These are phyloP conservation scores for Suillus lakei DNA, from an alignment of 768 basidiomycete genomes.

Conservation along the genomic window DNA sequence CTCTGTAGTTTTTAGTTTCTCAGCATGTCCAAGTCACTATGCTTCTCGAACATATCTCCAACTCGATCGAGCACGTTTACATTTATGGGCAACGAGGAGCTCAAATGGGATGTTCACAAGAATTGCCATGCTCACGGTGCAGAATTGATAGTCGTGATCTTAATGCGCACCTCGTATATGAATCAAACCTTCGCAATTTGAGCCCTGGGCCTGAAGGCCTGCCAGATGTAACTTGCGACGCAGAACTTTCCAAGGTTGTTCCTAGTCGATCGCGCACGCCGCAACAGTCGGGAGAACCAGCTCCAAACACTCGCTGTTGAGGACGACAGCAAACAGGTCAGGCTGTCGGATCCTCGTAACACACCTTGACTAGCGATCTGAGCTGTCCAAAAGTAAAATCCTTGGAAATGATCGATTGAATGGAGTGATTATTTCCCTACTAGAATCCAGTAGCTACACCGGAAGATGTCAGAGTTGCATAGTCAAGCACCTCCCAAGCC, in stretches of 20 bases:
- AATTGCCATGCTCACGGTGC: neutral
- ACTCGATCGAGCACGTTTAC: neutral
- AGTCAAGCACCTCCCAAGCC: conserved; percentile 72
- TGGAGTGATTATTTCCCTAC: neutral
- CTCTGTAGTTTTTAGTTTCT: too few species aligned
- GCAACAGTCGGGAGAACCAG: neutral
- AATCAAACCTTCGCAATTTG: neutral
- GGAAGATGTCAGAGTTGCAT: conserved; percentile 63
- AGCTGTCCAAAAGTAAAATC: neutral
- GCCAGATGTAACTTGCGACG: neutral
- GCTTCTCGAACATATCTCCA: neutral
- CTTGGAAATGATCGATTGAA: neutral
- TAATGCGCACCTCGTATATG: too few species aligned
- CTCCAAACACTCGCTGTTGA: neutral
- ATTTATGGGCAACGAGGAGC: neutral
- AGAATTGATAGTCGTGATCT: neutral
- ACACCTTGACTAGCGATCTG: neutral
- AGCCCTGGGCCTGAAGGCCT: too few species aligned
- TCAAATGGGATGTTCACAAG: neutral
- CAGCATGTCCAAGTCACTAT: too few species aligned
- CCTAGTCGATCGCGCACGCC: neutral
- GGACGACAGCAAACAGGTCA: neutral
- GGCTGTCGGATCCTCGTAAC: neutral
- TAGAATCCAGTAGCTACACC: neutral
- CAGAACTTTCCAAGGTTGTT: neutral